Base-by-base conservation (phyloP, 805 yeast genomes). In the Saturnispora serradocipensis region DNA sequence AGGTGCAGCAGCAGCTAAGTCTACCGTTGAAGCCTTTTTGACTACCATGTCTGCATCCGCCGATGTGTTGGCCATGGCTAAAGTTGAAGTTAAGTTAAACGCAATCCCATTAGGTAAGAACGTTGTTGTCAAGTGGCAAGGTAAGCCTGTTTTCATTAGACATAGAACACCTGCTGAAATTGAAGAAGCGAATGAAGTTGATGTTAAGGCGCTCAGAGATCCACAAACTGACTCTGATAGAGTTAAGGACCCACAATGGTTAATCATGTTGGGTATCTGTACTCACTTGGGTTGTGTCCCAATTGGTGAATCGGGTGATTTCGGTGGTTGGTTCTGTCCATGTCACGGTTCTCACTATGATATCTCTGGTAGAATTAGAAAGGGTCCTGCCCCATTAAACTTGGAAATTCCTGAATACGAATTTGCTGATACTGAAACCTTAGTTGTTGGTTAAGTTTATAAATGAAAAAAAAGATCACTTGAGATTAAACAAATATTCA, bases 301-400 rank as follows among this genome's bases (percentile, higher is more conserved):
- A 62, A 93, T 93, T 67, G 99, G 99, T 71, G 98, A 93, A 77
- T 84, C 97, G 61, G 99, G 99, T 76, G 99, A 93, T 74, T 93
- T 81, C 65, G 98, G 97, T 71, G 99, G 99, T 71, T 93, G 99
- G 99, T 93, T 93, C 91, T 93, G 99, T 75, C 99, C 99, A 60
- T 93, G 99, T 79, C 99, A 95, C 80, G 99, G 99, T 81, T 91
- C 98, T 69, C 99, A 95, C 74, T 93, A 93, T 75, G 99, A 93
- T 76, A 95, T 95, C 76, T 90, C 97, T 58, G 99, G 99, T 73
- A 91, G 99, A 84, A 91, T 93, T 71, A 88, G 99, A 84, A 91
- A 82, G 78, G 99, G 99, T 64, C 99, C 99, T 64, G 99, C 99
- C 69, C 99, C 99, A 68, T 81, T 88, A 73, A 93, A 93, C 80